phyloP scores from a whole-genome alignment of 805 yeast genomes.

The Ogataea parapolymorpha region DNA sequence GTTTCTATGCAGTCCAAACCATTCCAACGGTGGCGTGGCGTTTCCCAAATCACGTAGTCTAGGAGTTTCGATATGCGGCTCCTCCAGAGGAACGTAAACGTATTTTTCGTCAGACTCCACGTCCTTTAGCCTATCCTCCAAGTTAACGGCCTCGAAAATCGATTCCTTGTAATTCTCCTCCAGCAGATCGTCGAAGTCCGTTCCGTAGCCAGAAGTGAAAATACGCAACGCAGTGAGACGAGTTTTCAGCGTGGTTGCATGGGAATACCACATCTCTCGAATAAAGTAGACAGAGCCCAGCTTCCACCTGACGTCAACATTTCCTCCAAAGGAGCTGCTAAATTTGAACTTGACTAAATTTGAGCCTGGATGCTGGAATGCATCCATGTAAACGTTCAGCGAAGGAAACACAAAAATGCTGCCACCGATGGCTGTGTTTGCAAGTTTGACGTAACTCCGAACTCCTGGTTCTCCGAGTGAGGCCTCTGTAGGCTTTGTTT shows the following conservation, averaged over 20 bases:
- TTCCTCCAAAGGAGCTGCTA: conserved; percentile 77
- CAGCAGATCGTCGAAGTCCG: conserved; percentile 32
- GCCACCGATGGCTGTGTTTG: conserved; percentile 70
- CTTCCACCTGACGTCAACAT: conserved; percentile 92
- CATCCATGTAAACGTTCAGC: conserved; percentile 68
- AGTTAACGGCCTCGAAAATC: conserved; percentile 31
- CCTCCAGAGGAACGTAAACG: conserved; percentile 59
- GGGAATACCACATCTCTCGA: conserved; percentile 88
- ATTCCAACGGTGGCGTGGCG: conserved; percentile 97
- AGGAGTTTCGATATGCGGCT: conserved; percentile 85
- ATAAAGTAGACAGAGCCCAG: conserved; percentile 87
- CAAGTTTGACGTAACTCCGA: conserved; percentile 51
- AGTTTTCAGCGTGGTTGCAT: conserved; percentile 66
- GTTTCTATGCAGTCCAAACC: conserved; percentile 93
- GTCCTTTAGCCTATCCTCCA: conserved; percentile 43
- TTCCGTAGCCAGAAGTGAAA: conserved; percentile 27
- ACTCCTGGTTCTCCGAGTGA: conserved; percentile 39
- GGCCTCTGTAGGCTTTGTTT: conserved; percentile 49
- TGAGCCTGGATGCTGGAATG: conserved; percentile 55
- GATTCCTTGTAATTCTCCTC: conserved; percentile 34
- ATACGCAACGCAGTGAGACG: conserved; percentile 44
- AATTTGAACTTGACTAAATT: conserved; percentile 63
- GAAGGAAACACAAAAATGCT: conserved; percentile 77
- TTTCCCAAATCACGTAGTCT: conserved; percentile 87
- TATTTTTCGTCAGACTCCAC: conserved; percentile 47